phyloP scores from a whole-genome alignment of 495 filamentous ascomycete genomes.

The Elasticomyces elasticus region DNA sequence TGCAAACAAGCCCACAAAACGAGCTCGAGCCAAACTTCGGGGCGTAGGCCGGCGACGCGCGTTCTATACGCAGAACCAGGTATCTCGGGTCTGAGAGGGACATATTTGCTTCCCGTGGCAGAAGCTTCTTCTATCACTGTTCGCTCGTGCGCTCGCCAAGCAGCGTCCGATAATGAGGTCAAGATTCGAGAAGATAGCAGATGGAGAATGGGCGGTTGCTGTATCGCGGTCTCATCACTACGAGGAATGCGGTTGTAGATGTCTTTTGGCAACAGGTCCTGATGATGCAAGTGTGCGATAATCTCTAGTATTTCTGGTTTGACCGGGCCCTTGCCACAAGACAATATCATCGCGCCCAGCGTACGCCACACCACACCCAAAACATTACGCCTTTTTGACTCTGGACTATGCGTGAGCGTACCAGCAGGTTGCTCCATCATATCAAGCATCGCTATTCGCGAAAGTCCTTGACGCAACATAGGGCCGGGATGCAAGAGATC shows the following conservation, averaged over 20 bases:
- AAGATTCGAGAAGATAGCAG: slow-evolving; percentile 49
- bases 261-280: slow-evolving; percentile 45
- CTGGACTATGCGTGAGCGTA: not conserved
- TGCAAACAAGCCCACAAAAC: slow-evolving; percentile 60
- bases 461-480: not conserved
- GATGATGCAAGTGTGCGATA: slow-evolving; percentile 52
- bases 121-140: slow-evolving; percentile 37
- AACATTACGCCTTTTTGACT: not conserved
- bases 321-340: slow-evolving; percentile 38
- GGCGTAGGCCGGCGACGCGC: slow-evolving; percentile 43
- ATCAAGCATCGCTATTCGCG: too few species aligned
- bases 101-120: slow-evolving; percentile 33
- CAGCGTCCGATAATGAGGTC: slow-evolving; percentile 53
- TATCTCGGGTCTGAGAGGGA: slow-evolving; percentile 35
- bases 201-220: slow-evolving; percentile 49
- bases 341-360: slow-evolving; percentile 46
- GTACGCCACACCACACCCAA: slow-evolving; percentile 41
- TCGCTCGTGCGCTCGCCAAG: slow-evolving; percentile 45
- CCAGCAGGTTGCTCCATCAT: too few species aligned
- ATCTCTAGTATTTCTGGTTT: slow-evolving; percentile 50
- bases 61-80: slow-evolving; percentile 44
- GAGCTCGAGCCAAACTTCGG: slow-evolving; percentile 56
- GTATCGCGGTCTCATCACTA: slow-evolving; percentile 33
- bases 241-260: slow-evolving; percentile 42
- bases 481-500: not conserved